These are phyloP conservation scores for Kockiozyma suomiensis DNA, from an alignment of 805 yeast species.

Conservation along the genomic window DNA sequence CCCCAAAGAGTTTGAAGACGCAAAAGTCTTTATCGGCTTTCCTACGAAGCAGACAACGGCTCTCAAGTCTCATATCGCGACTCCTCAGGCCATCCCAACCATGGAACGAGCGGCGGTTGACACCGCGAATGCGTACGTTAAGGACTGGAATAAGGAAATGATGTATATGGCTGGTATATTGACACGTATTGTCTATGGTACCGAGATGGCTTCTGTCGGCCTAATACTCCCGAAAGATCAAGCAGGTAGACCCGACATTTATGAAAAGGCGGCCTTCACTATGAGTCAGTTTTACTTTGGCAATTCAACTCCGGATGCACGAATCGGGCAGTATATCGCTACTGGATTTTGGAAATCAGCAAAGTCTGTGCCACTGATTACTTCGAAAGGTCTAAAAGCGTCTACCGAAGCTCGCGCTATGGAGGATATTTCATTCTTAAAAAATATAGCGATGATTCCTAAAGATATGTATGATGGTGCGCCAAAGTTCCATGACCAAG, in stretches of 20 bases:
- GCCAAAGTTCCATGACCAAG: conserved; percentile 38
- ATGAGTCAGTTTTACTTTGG: conserved; percentile 41
- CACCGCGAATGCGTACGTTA: conserved; percentile 46
- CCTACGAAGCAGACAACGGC: conserved; percentile 49
- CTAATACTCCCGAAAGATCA: conserved; percentile 8
- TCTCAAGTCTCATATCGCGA: conserved; percentile 43
- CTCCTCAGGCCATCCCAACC: conserved; percentile 48
- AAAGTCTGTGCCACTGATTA: conserved; percentile 39
- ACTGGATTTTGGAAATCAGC: conserved; percentile 45
- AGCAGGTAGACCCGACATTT: neutral
- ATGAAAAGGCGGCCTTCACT: conserved; percentile 36
- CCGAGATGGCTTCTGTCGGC: conserved; percentile 38
- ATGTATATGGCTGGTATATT: conserved; percentile 45
- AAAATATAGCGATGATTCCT: conserved; percentile 39
- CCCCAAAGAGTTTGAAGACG: conserved; percentile 43
- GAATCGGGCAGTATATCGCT: conserved; percentile 42
- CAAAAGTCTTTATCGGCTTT: conserved; percentile 47
- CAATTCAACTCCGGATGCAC: conserved; percentile 44
- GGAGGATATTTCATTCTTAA: conserved; percentile 37
- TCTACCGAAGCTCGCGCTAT: conserved; percentile 40
- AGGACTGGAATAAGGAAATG: conserved; percentile 47
- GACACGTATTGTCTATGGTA: conserved; percentile 43
- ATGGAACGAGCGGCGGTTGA: conserved; percentile 50
- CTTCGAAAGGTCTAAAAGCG: conserved; percentile 41
- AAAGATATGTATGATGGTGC: conserved; percentile 31